Conservation (phyloP, 495 filamentous ascomycete species). For the Amniculicola lignicola region DNA sequence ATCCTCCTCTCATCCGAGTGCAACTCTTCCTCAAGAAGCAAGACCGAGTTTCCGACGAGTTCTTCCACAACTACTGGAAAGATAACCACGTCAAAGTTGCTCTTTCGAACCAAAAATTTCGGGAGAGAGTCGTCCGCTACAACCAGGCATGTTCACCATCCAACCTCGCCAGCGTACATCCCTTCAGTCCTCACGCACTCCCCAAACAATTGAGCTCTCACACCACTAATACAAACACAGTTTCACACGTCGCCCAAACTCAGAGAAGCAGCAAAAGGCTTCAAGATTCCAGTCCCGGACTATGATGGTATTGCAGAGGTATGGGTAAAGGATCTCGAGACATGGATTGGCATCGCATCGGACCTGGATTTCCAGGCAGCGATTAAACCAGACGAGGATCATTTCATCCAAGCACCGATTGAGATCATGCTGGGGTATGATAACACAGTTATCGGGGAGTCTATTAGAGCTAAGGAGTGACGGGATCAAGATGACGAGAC, state of each 20-base stretch:
- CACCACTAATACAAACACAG: no score
- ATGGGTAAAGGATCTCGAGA: conserved; percentile 33
- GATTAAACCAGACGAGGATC: conserved; percentile 27
- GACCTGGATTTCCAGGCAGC: conserved; percentile 24
- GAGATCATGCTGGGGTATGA: conserved; percentile 29
- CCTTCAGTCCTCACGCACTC: no score
- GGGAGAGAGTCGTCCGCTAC: conserved; percentile 25
- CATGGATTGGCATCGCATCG: conserved; percentile 26
- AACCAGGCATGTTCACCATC: conserved; percentile 34
- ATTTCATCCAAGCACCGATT: conserved; percentile 31
- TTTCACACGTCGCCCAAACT: conserved; percentile 25
- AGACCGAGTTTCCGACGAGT: conserved; percentile 27
- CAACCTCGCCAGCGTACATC: no score
- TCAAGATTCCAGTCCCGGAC: conserved; percentile 28
- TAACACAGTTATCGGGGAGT: conserved; percentile 25
- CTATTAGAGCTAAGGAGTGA: conserved; percentile 1
- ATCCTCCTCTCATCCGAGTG: conserved; percentile 19
- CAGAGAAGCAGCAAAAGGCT: conserved; percentile 14
- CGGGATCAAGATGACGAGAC: background rate
- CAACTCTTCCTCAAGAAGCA: conserved; percentile 30
- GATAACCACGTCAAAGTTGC: conserved; percentile 30
- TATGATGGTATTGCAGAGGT: conserved; percentile 36
- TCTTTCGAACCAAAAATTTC: conserved; percentile 30
- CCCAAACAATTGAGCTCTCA: background rate
- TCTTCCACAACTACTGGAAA: conserved; percentile 31